Conservation (phyloP, 306 rosid species). For the Pachyrhizus erosus region DNA sequence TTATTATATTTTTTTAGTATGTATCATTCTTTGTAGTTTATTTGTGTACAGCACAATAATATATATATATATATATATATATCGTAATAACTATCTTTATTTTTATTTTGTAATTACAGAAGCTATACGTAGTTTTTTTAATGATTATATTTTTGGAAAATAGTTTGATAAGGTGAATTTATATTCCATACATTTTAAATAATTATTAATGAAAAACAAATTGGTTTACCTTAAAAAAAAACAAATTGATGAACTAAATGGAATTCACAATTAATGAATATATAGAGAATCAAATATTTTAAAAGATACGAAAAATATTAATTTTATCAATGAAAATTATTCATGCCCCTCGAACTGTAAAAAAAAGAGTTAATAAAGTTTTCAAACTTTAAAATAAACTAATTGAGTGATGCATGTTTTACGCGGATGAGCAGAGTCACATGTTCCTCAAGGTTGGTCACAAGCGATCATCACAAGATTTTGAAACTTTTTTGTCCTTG, state of each 20-base stretch:
- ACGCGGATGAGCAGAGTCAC: neutral
- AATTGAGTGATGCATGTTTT: neutral
- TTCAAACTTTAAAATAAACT: neutral
- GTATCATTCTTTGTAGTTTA: no score
- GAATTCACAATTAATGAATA: neutral
- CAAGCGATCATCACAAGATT: constrained; percentile 20
- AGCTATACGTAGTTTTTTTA: no score
- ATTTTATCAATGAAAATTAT: neutral
- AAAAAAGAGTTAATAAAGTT: neutral
- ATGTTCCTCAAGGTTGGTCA: constrained; percentile 10
- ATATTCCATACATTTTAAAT: neutral
- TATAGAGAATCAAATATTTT: neutral
- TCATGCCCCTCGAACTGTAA: neutral
- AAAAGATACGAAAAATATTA: neutral
- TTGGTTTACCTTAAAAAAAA: no score
- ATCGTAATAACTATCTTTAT: no score
- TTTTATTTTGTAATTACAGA: no score
- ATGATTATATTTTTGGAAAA: neutral
- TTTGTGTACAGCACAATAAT: no score
- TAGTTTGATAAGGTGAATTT: neutral
- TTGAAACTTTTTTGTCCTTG: neutral
- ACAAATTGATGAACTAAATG: neutral
- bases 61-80: no score
- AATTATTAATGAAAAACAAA: neutral
- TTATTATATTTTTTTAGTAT: no score